Evolutionary conservation across 768 basidiomycete species (phyloP).

Genomic region (Amanita jacksonii): DNA sequence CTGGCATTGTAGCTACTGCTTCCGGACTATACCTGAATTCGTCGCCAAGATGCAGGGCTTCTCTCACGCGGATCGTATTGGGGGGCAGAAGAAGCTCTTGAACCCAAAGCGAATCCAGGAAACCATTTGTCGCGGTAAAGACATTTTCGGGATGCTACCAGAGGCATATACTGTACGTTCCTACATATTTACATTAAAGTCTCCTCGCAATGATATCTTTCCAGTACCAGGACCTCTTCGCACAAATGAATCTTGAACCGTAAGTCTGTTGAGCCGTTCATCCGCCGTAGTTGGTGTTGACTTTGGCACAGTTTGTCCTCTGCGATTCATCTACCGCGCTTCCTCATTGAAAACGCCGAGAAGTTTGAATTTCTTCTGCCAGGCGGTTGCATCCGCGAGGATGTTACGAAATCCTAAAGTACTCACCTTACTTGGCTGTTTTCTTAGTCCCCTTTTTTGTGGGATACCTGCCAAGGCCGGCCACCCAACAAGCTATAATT

Average conservation of each 20-base stretch:
- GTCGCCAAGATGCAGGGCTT: constrained; percentile 50
- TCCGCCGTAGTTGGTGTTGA: not conserved
- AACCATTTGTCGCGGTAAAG: constrained; percentile 48
- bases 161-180: constrained; percentile 41
- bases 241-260: constrained; percentile 44
- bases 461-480: too few species aligned
- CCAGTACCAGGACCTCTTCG: constrained; percentile 43
- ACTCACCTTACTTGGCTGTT: too few species aligned
- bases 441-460: too few species aligned
- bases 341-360: constrained; percentile 39
- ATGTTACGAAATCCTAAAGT: not conserved
- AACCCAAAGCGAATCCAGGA: constrained; percentile 44
- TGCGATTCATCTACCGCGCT: constrained; percentile 43
- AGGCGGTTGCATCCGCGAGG: constrained; percentile 38
- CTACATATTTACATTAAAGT: constrained; percentile 1
- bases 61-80: constrained; percentile 54
- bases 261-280: constrained; percentile 18
- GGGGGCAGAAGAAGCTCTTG: constrained; percentile 35
- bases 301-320: constrained; percentile 24
- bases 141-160: constrained; percentile 58
- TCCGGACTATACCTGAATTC: constrained; percentile 49
- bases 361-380: constrained; percentile 45
- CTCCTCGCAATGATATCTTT: not conserved
- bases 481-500: too few species aligned
- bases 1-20: constrained; percentile 65